phyloP scores from a whole-genome alignment of 495 filamentous ascomycete species.

The Parathielavia hyrcaniae region DNA sequence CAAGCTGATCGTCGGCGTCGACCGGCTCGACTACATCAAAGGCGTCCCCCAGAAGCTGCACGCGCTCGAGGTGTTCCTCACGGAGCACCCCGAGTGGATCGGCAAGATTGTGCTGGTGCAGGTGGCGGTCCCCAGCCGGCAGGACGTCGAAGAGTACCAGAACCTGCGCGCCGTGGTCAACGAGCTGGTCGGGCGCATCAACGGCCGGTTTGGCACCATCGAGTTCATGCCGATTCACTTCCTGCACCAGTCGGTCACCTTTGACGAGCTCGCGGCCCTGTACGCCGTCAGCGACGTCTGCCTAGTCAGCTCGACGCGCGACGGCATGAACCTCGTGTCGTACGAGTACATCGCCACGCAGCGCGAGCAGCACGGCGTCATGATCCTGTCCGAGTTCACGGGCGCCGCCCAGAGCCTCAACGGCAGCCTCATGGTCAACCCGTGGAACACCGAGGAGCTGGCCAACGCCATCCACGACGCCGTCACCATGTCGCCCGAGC shows the following conservation, averaged over 20 bases:
- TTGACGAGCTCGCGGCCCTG: constrained; percentile 85
- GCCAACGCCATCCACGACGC: constrained; percentile 79
- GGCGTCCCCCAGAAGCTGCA: constrained; percentile 93
- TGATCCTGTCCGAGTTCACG: constrained; percentile 89
- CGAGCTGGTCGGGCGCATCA: constrained; percentile 84
- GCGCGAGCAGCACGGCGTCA: constrained; percentile 71
- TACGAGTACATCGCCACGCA: constrained; percentile 95
- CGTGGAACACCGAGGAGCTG: constrained; percentile 84
- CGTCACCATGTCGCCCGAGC: constrained; percentile 77
- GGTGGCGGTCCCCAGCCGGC: constrained; percentile 83
- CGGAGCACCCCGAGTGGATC: constrained; percentile 85
- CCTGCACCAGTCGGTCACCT: constrained; percentile 81
- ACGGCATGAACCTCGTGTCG: constrained; percentile 95
- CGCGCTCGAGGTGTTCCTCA: constrained; percentile 82
- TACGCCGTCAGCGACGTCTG: constrained; percentile 89
- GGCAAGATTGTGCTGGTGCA: constrained; percentile 89
- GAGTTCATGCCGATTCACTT: constrained; percentile 94
- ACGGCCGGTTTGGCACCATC: constrained; percentile 85
- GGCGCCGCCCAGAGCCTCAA: constrained; percentile 83
- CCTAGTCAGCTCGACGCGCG: constrained; percentile 82
- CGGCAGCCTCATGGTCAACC: constrained; percentile 82
- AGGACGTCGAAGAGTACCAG: constrained; percentile 95
- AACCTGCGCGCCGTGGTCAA: constrained; percentile 85
- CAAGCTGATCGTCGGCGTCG: constrained; percentile 88
- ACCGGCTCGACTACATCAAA: constrained; percentile 93